Evolutionary conservation across 2,329 filamentous ascomycete genomes (phyloP).

Genomic region (Colletotrichum siamense): DNA sequence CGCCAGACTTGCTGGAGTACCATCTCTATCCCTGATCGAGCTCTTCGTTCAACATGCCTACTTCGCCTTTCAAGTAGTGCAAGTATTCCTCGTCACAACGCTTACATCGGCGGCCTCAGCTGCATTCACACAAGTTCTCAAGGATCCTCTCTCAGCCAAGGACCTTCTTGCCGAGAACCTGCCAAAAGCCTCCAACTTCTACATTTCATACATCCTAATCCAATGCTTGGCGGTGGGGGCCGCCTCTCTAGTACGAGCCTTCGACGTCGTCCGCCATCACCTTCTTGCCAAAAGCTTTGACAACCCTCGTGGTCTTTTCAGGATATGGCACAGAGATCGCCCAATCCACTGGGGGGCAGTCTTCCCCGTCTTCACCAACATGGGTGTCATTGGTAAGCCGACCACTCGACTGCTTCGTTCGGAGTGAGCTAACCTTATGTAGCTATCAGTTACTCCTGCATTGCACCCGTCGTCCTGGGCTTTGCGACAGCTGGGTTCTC

Average conservation of each 20-base stretch:
- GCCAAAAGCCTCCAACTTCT: slow-evolving; percentile 84
- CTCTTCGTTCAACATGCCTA: slow-evolving; percentile 80
- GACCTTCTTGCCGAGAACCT: slow-evolving; percentile 70
- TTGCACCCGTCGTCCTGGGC: slow-evolving; percentile 82
- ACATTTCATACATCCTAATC: slow-evolving; percentile 90
- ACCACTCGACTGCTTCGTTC: neutral
- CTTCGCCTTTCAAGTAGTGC: slow-evolving; percentile 81
- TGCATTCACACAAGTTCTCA: slow-evolving; percentile 61
- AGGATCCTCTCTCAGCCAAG: slow-evolving; percentile 30
- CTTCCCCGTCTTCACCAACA: slow-evolving; percentile 81
- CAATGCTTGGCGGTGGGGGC: slow-evolving; percentile 85
- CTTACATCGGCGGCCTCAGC: slow-evolving; percentile 75
- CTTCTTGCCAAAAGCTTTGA: slow-evolving; percentile 77
- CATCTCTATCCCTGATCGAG: slow-evolving; percentile 75
- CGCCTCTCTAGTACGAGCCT: slow-evolving; percentile 72
- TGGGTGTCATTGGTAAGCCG: slow-evolving; percentile 76
- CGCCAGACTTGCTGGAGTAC: slow-evolving; percentile 73
- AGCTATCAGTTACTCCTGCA: slow-evolving; percentile 86
- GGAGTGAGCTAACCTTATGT: slow-evolving; percentile 15
- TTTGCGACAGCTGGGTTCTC: slow-evolving; percentile 82
- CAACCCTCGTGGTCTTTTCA: slow-evolving; percentile 81
- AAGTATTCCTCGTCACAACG: slow-evolving; percentile 85
- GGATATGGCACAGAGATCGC: slow-evolving; percentile 75
- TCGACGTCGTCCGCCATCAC: slow-evolving; percentile 62
- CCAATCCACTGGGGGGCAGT: slow-evolving; percentile 85